Conservation (phyloP, 1,139 yeast genomes). For the Arxiozyma bovina region DNA sequence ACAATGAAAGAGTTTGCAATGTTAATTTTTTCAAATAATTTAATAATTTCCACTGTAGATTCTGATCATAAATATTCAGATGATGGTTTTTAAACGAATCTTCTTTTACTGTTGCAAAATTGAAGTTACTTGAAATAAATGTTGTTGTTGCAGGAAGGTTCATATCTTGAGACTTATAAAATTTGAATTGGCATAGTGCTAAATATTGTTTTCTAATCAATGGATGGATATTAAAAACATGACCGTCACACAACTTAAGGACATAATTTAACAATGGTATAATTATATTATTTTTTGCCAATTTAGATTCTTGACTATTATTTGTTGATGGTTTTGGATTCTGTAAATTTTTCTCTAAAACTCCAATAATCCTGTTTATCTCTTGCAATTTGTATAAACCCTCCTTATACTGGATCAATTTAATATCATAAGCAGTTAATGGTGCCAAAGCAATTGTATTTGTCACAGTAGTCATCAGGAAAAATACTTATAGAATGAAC, state of each 20-base stretch:
- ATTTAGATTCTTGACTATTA: slow-evolving; percentile 7
- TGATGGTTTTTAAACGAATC: slow-evolving; percentile 11
- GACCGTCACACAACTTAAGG: slow-evolving; percentile 25
- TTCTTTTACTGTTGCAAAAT: slow-evolving; percentile 12
- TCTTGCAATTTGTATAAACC: slow-evolving; percentile 23
- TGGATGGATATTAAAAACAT: slow-evolving; percentile 25
- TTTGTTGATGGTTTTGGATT: slow-evolving; percentile 5
- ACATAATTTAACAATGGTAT: slow-evolving; percentile 27
- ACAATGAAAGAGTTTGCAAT: slow-evolving; percentile 39
- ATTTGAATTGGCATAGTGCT: slow-evolving; percentile 21
- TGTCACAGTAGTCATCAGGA: slow-evolving; percentile 21
- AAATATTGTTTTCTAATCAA: slow-evolving; percentile 22
- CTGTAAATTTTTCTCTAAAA: slow-evolving; percentile 20
- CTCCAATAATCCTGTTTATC: slow-evolving; percentile 15
- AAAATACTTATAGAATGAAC: slow-evolving; percentile 12
- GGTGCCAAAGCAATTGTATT: slow-evolving; percentile 14
- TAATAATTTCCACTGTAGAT: slow-evolving; percentile 23
- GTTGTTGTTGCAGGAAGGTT: slow-evolving; percentile 12
- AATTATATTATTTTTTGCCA: slow-evolving; percentile 8
- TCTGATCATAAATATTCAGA: slow-evolving; percentile 19
- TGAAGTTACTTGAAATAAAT: slow-evolving; percentile 10
- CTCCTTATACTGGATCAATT: slow-evolving; percentile 24
- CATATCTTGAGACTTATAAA: slow-evolving; percentile 18
- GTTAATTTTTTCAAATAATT: slow-evolving; percentile 15
- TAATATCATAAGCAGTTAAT: slow-evolving; percentile 23